Base-by-base conservation (phyloP, 1,284 basidiomycete species). In the Austroboletus rostrupii region DNA sequence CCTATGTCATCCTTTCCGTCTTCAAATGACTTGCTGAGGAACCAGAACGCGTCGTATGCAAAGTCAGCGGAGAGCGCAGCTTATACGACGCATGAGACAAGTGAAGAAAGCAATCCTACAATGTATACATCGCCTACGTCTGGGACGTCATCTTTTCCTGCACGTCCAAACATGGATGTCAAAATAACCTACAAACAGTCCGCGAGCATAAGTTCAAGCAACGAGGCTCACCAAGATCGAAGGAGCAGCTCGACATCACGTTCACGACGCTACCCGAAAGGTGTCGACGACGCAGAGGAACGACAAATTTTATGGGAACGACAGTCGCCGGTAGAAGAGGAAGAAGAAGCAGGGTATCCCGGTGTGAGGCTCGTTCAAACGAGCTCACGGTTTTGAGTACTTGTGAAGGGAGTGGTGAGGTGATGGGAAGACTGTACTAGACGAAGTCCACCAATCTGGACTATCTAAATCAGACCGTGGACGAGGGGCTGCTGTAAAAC, bases 271-370 rank as follows among this genome's bases (percentile, higher is more conserved):
- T 66, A 66, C 23, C 64, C 67, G 3, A 50, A 21, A 20, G 64
- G 67, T 0, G 40, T 47, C 6, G 63, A 68, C 40, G 67, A 66
- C 8, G 49, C 47, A 2, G 64, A 66, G 6, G 64, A 66, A 20
- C 54, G 56, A 3, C 49, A 66, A 39, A 57, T 59, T 45, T 21
- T 66, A 33, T 69, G 62, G 64, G 50, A 53, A 1, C 55, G 52
- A 14, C 60, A 43, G 23, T 61, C 58, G 1, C 62, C 58, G 3
- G 50, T 53, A 12, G 64, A 61, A 1, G 64, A 66, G 3, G 49
- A 47, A 6, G 37, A 36, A 3, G 45, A 20, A 2, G 13, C 20
- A n/a, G 47, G 36, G 23, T 50, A 35, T n/a, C 31, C 51, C 0
- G 50, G 61, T 5, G 57, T 66, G 41, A 48, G 64, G 29, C 56